phyloP scores from a whole-genome alignment of 106 monocot genomes.

The Vanilla planifolia region DNA sequence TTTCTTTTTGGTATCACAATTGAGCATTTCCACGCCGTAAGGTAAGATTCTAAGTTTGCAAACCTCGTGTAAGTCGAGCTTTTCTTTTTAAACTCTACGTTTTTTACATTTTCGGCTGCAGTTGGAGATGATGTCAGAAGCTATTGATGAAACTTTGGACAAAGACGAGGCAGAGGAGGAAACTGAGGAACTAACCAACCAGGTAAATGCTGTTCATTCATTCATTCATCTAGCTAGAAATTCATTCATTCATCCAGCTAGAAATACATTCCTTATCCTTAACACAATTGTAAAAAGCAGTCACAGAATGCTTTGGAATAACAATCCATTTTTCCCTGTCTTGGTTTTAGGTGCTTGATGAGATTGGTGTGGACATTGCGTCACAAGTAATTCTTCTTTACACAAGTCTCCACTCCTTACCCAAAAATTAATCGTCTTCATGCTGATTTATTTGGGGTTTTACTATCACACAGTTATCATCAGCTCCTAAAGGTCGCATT shows the following conservation, averaged over 20 bases:
- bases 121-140: conserved; percentile 95
- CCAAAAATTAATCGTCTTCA: background rate
- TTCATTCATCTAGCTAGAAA: too few species aligned
- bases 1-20: too few species aligned
- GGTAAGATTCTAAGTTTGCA: too few species aligned
- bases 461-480: conserved; percentile 41
- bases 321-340: background rate
- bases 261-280: background rate
- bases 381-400: conserved; percentile 56
- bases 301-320: background rate
- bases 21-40: too few species aligned
- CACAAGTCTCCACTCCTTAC: background rate
- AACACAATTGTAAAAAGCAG: background rate
- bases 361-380: conserved; percentile 86
- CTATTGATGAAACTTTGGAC: conserved; percentile 78
- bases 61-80: too few species aligned
- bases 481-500: conserved; percentile 75
- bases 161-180: conserved; percentile 87
- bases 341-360: conserved; percentile 80
- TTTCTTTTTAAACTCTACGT: too few species aligned
- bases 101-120: conserved; percentile 29
- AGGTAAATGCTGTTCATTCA: conserved; percentile 28
- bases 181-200: conserved; percentile 77
- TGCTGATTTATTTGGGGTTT: background rate
- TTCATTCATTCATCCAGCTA: background rate